Evolutionary conservation across 1,139 yeast genomes (phyloP), one percentile per base, ranked within the genome.

Genomic region (Magnusiomyces clavatus): DNA sequence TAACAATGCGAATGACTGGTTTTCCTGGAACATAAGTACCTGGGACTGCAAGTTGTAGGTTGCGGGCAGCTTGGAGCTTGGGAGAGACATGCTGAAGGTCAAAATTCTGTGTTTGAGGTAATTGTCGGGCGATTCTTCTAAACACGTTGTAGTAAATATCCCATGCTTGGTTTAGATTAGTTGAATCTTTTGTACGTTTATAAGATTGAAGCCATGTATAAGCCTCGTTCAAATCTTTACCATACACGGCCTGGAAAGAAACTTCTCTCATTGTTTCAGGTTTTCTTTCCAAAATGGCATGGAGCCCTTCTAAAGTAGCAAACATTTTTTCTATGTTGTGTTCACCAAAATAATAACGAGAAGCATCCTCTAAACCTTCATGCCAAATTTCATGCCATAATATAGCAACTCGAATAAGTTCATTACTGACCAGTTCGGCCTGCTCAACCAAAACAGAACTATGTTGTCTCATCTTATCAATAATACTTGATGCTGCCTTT

Each of bases 321-420:
- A 86, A 86, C 97, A 92, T 94, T 65, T 88, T 89, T 54, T 89
- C 96, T 10, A 94, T 86, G 64, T 92, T 88, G 61, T 88, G 94
- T 57, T 94, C 98, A 39, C 96, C 96, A 68, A 89, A 92, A 72
- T 86, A 94, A 52, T 86, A 77, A 55, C 97, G 76, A 3, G 96
- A 89, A 0, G 98, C 98, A 71, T 92, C 97, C 65, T 94, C 99
- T 42, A 94, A 73, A 1, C 96, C 97, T 69, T 90, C 98, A 62
- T 90, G 90, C 98, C 99, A 94, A 66, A 86, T 86, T 64, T 94
- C 99, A 62, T 89, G 96, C 97, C 98, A 90, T 57, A 92, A 72
- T 1, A 92, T 97, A 0, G 97, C 97, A 14, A 89, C 96, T 59
- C 98, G 74, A 58, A 94, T 90, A 56, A 94, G 77, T 63, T 94